Evolutionary conservation across 139 green algal species (phyloP).

Genomic region (Chlamydomonas schloesseri): DNA sequence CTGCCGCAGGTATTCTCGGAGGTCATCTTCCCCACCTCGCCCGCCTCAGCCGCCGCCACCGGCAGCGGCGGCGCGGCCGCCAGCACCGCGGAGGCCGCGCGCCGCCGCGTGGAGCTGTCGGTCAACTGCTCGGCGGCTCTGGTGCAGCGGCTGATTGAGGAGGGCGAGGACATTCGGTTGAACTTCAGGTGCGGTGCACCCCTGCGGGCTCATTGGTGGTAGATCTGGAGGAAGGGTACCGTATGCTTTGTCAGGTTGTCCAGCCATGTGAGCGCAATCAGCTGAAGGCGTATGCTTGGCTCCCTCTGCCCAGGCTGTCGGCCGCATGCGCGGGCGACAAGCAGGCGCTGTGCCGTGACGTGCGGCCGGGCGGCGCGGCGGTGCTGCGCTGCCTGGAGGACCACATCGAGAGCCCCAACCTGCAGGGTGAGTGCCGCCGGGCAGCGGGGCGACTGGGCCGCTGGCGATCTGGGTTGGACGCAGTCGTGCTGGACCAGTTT

Average conservation of each 20-base stretch:
- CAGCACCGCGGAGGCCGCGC: neutral
- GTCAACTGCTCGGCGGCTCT: constrained; percentile 46
- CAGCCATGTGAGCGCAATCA: too few species aligned
- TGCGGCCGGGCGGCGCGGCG: constrained; percentile 49
- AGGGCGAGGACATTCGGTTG: constrained; percentile 64
- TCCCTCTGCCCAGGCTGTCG: constrained; percentile 12
- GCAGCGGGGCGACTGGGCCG: too few species aligned
- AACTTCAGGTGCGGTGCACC: constrained; percentile 50
- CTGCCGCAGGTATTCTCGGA: constrained; percentile 18
- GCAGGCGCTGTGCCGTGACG: constrained; percentile 49
- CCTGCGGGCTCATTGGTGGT: too few species aligned
- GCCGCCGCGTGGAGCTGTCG: constrained; percentile 15
- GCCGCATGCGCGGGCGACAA: constrained; percentile 52
- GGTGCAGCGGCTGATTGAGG: constrained; percentile 55
- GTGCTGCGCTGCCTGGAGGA: constrained; percentile 58
- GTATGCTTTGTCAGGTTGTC: too few species aligned
- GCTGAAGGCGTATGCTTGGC: too few species aligned
- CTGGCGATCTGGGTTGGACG: too few species aligned
- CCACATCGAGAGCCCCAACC: constrained; percentile 22
- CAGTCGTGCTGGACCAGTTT: too few species aligned
- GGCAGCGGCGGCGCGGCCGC: neutral
- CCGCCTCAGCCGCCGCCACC: too few species aligned
- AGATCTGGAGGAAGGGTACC: too few species aligned
- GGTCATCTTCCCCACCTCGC: neutral
- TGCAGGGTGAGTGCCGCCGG: constrained; percentile 14